Evolutionary conservation across 2,329 filamentous ascomycete genomes (phyloP).

Genomic region (Alternaria rosae): DNA sequence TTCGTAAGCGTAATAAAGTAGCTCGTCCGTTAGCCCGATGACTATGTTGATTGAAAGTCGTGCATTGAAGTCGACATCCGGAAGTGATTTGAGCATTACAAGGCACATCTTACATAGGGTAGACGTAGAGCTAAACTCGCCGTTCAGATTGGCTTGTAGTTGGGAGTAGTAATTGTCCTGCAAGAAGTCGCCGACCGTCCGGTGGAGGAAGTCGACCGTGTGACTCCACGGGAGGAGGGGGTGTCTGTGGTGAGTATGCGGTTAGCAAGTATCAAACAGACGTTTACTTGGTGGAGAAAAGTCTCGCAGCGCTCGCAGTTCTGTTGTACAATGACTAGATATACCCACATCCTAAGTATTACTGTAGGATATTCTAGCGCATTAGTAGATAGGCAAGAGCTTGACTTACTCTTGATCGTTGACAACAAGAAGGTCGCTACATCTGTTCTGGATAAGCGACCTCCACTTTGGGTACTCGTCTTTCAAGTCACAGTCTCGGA

Average conservation of each 20-base stretch:
- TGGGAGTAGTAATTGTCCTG: slow-evolving; percentile 11
- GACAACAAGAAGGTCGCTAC: slow-evolving; percentile 27
- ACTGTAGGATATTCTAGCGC: not conserved
- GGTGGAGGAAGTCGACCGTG: slow-evolving; percentile 21
- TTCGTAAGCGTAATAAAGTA: slow-evolving; percentile 18
- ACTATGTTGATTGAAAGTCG: not conserved
- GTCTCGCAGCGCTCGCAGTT: not conserved
- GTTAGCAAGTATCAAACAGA: not conserved
- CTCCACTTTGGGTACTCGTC: not conserved
- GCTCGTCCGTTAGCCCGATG: slow-evolving; percentile 9
- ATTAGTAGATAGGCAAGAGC: not conserved
- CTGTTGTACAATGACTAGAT: not conserved
- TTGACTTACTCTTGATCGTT: slow-evolving; percentile 5
- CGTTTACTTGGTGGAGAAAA: fast-evolving
- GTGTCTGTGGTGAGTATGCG: not conserved
- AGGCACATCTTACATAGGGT: slow-evolving; percentile 14
- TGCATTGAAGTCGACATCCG: not conserved
- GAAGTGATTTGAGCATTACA: slow-evolving; percentile 10
- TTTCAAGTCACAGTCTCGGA: not conserved
- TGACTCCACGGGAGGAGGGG: slow-evolving; percentile 11
- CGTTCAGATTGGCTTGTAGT: not conserved
- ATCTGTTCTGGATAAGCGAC: slow-evolving; percentile 20
- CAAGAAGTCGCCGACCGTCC: slow-evolving; percentile 25
- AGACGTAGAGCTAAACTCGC: slow-evolving; percentile 5
- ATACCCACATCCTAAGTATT: not conserved